phyloP scores from a whole-genome alignment of 2,329 filamentous ascomycete genomes.

The Myrmaecium sp. region DNA sequence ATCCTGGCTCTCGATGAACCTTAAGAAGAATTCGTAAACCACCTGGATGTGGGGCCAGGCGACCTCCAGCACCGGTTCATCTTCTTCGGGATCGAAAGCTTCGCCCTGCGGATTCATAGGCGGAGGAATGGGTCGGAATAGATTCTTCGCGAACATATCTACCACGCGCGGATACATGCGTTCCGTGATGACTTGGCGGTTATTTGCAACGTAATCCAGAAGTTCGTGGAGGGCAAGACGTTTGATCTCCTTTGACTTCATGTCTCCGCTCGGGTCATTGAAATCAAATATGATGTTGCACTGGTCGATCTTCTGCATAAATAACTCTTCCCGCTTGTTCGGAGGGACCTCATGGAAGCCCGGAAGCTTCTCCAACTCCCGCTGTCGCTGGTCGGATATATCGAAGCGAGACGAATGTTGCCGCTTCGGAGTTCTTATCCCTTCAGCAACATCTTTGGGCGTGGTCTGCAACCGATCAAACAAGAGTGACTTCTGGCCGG shows the following conservation, averaged over 20 bases:
- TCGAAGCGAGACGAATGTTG: constrained; percentile 97
- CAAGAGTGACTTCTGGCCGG: constrained; percentile 72
- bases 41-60: constrained; percentile 99
- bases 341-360: constrained; percentile 96
- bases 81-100: constrained; percentile 95
- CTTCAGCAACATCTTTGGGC: constrained; percentile 91
- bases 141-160: constrained; percentile 98
- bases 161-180: constrained; percentile 98
- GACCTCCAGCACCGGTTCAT: constrained; percentile 93
- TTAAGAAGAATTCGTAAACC: constrained; percentile 96
- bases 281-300: constrained; percentile 99
- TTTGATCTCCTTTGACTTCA: constrained; percentile 99
- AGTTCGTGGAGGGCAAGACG: constrained; percentile 87
- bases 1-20: constrained; percentile 98
- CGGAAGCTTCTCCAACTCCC: constrained; percentile 90
- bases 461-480: constrained; percentile 84
- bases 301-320: constrained; percentile 99
- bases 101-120: constrained; percentile 96
- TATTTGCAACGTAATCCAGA: constrained; percentile 95
- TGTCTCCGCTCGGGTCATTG: constrained; percentile 92
- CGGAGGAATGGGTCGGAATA: constrained; percentile 92
- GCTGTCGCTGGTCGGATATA: constrained; percentile 74
- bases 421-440: constrained; percentile 83
- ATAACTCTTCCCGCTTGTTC: constrained; percentile 84
- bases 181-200: constrained; percentile 94